Conservation (phyloP, 148 eudicot species). For the Agrostemma githago region DNA sequence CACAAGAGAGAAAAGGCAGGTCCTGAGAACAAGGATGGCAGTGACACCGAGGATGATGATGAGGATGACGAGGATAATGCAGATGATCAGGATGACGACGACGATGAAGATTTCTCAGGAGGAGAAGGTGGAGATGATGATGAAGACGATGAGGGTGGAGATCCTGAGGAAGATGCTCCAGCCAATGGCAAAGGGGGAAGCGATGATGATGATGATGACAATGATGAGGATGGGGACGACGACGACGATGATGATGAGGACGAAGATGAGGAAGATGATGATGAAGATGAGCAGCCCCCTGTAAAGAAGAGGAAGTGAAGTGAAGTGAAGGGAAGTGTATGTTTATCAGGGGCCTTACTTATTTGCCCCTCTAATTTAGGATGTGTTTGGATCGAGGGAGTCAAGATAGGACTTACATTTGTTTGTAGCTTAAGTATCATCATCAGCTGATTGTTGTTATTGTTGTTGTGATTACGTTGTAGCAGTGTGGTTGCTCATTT, state of each 20-base stretch:
- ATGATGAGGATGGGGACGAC: slow-evolving; percentile 27
- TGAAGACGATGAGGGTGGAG: slow-evolving; percentile 31
- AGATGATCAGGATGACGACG: slow-evolving; percentile 43
- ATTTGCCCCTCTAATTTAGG: slow-evolving; percentile 18
- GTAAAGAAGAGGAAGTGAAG: slow-evolving; percentile 47
- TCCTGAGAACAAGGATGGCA: slow-evolving; percentile 50
- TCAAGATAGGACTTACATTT: slow-evolving; percentile 16
- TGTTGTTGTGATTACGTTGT: slow-evolving; percentile 11
- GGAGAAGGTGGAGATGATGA: slow-evolving; percentile 46
- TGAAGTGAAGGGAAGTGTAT: neutral
- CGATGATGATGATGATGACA: slow-evolving; percentile 43
- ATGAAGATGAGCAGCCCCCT: slow-evolving; percentile 50
- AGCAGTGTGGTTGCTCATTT: slow-evolving; percentile 11
- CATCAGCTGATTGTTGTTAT: slow-evolving; percentile 11
- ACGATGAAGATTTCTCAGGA: slow-evolving; percentile 50
- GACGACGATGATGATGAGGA: slow-evolving; percentile 30
- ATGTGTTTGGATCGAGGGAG: slow-evolving; percentile 1
- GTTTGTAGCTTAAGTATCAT: slow-evolving; percentile 13
- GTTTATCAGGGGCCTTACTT: neutral
- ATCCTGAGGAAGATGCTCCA: slow-evolving; percentile 31
- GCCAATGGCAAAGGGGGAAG: slow-evolving; percentile 36
- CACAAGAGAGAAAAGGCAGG: slow-evolving; percentile 27
- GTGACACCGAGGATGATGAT: slow-evolving; percentile 52
- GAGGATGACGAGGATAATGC: slow-evolving; percentile 36
- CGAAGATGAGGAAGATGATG: slow-evolving; percentile 39